Evolutionary conservation across 352 stramenopile species (phyloP).

Genomic region (Globisporangium iwayamae): DNA sequence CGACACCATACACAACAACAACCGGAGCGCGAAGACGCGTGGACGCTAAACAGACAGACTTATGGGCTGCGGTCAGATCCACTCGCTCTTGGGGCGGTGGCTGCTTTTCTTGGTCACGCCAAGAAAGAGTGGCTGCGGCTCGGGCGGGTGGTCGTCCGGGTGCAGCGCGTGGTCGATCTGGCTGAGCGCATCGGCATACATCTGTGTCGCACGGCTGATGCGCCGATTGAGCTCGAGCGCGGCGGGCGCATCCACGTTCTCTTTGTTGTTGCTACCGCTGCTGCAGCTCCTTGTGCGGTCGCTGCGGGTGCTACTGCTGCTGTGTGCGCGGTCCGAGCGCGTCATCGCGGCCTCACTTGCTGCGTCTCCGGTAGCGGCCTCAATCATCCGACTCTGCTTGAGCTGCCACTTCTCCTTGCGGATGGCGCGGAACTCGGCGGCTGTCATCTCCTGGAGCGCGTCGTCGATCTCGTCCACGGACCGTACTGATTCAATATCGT

Average conservation of each 20-base stretch:
- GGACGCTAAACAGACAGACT: not conserved
- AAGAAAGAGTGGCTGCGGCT: constrained; percentile 48
- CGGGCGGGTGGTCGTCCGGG: constrained; percentile 26
- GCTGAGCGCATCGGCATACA: constrained; percentile 54
- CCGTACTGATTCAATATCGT: constrained; percentile 25
- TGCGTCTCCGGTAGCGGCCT: constrained; percentile 2
- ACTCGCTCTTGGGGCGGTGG: constrained; percentile 13
- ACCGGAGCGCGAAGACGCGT: not conserved
- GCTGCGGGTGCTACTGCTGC: constrained; percentile 20
- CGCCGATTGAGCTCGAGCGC: constrained; percentile 32
- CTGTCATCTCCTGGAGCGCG: constrained; percentile 20
- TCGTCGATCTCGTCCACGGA: constrained; percentile 40
- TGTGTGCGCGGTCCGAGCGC: constrained; percentile 21
- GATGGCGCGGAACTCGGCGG: constrained; percentile 28
- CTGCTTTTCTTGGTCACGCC: constrained; percentile 41
- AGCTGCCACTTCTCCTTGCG: constrained; percentile 28
- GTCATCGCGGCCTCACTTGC: constrained; percentile 7
- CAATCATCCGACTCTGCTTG: constrained; percentile 16
- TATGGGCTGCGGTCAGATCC: not conserved
- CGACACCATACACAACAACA: not conserved
- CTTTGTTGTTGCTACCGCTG: constrained; percentile 18
- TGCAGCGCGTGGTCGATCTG: constrained; percentile 47
- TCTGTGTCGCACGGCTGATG: constrained; percentile 49
- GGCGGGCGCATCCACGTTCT: constrained; percentile 18
- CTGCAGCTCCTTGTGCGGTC: constrained; percentile 7